Conservation (phyloP, 305 asterid genomes). For the Ajuga reptans region DNA sequence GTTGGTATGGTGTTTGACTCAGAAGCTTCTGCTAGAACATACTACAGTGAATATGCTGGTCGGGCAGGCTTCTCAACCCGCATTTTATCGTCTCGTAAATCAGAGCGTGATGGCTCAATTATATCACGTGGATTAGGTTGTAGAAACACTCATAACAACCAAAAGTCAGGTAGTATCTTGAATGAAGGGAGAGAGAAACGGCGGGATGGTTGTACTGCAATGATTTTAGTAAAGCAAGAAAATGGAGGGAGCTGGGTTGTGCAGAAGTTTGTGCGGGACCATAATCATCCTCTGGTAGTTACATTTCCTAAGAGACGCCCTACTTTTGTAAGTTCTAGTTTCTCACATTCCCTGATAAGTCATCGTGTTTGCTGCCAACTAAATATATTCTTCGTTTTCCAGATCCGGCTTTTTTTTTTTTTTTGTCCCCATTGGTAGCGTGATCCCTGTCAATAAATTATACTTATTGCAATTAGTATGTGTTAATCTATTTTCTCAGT, state of each 20-base stretch:
- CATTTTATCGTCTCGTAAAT: slow-evolving; percentile 56
- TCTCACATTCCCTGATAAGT: slow-evolving; percentile 3
- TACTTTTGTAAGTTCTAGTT: slow-evolving; percentile 49
- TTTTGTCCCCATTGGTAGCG: not conserved
- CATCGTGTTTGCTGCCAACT: not conserved
- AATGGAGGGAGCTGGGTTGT: slow-evolving; percentile 55
- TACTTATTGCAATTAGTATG: slow-evolving; percentile 1
- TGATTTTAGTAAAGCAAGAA: slow-evolving; percentile 56
- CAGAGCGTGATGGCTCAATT: slow-evolving; percentile 59
- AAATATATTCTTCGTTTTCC: not conserved
- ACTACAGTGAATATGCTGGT: slow-evolving; percentile 54
- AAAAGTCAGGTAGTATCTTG: slow-evolving; percentile 30
- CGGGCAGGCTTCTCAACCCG: slow-evolving; percentile 47
- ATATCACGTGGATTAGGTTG: slow-evolving; percentile 74
- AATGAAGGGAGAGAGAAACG: slow-evolving; percentile 41
- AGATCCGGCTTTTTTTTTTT: not conserved
- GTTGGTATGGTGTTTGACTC: slow-evolving; percentile 65
- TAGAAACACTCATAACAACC: slow-evolving; percentile 39
- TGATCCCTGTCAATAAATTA: not conserved
- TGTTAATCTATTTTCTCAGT: not conserved
- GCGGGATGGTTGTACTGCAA: slow-evolving; percentile 54
- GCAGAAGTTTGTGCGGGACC: slow-evolving; percentile 62
- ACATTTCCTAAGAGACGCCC: slow-evolving; percentile 42
- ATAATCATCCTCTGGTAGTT: slow-evolving; percentile 56
- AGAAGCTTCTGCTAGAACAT: slow-evolving; percentile 58